phyloP scores from a whole-genome alignment of 2,329 filamentous ascomycete genomes.

The Biscogniauxia marginata region DNA sequence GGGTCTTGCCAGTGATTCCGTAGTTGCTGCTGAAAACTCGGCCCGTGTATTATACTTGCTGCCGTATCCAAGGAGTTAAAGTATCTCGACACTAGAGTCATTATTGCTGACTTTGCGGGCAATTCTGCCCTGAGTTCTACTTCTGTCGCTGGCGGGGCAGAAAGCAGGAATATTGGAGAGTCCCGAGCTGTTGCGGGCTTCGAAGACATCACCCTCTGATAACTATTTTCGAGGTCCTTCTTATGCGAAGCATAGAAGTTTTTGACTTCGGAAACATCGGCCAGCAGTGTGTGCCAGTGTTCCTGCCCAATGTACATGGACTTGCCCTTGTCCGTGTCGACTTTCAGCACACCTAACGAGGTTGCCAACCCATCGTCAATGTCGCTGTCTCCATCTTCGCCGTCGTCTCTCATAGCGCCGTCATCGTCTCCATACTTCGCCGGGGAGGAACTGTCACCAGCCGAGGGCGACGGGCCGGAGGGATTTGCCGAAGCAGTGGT shows the following conservation, averaged over 20 bases:
- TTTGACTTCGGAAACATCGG: conserved; percentile 88
- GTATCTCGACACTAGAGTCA: conserved; percentile 82
- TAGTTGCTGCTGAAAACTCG: conserved; percentile 77
- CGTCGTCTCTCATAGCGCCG: conserved; percentile 46
- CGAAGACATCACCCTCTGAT: conserved; percentile 70
- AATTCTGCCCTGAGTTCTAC: conserved; percentile 76
- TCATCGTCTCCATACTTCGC: conserved; percentile 55
- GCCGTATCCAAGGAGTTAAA: conserved; percentile 78
- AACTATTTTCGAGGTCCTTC: conserved; percentile 81
- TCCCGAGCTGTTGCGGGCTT: conserved; percentile 60
- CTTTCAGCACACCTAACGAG: conserved; percentile 78
- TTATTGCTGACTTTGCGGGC: conserved; percentile 77
- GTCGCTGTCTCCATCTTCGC: conserved; percentile 65
- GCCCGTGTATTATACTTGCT: conserved; percentile 76
- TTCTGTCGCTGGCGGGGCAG: conserved; percentile 68
- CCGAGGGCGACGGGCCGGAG: conserved; percentile 31
- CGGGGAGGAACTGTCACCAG: conserved; percentile 46
- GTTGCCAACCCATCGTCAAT: conserved; percentile 67
- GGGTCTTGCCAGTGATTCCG: conserved; percentile 68
- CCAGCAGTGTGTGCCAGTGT: conserved; percentile 78
- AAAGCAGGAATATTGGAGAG: conserved; percentile 77
- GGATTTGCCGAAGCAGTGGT: conserved; percentile 29
- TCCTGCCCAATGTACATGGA: conserved; percentile 80
- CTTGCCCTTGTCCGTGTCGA: conserved; percentile 74
- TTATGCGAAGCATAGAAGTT: conserved; percentile 85